Percentiles rank a stretch among this genome's conserved stretches.
Conservation (phyloP, 257 asterid genomes). For the Ligustrum vulgare region DNA sequence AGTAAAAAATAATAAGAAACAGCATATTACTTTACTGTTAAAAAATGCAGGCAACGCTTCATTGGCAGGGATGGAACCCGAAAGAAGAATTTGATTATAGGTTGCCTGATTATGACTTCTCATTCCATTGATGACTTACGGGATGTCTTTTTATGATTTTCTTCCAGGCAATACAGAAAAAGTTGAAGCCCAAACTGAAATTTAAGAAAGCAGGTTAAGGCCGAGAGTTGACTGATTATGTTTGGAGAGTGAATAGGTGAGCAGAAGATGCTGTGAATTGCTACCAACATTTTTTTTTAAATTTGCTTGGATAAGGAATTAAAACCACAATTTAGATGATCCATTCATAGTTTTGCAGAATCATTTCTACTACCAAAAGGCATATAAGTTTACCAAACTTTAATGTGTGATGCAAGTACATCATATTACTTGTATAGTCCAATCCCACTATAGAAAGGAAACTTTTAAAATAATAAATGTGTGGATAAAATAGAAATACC, state of each 20-base stretch:
- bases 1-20: neutral
- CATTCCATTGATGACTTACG: neutral
- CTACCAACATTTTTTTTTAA: neutral
- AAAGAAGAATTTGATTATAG: neutral
- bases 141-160: neutral
- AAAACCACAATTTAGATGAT: neutral
- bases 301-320: neutral
- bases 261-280: neutral
- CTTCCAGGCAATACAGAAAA: neutral
- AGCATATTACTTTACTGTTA: neutral
- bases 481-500: constrained; percentile 43
- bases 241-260: neutral
- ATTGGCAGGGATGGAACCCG: neutral
- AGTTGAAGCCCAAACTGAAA: neutral
- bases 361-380: neutral
- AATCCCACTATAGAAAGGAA: neutral
- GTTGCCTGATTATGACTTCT: neutral
- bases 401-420: neutral
- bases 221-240: neutral
- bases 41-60: neutral
- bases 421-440: neutral
- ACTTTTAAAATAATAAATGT: neutral
- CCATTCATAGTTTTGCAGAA: neutral
- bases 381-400: neutral
- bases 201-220: neutral